phyloP scores from a whole-genome alignment of 1,284 basidiomycete genomes.

The Pholiota adiposa region DNA sequence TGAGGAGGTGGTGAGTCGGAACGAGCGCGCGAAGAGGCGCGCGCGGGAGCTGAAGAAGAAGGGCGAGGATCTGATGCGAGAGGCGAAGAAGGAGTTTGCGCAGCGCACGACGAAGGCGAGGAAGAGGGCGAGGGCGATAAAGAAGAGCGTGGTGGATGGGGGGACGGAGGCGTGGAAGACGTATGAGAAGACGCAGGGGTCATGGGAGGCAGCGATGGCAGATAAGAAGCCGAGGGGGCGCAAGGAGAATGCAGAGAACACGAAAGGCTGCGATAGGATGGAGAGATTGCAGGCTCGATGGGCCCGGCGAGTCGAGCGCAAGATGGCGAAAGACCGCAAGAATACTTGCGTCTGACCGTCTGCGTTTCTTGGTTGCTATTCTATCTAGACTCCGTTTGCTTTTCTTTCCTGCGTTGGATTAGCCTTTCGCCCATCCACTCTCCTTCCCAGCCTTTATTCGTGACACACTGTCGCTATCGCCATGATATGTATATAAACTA shows the following conservation, averaged over 20 bases:
- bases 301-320: neutral
- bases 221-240: slow-evolving; percentile 21
- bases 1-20: slow-evolving; percentile 50
- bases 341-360: neutral
- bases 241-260: slow-evolving; percentile 6
- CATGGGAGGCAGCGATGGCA: slow-evolving; percentile 37
- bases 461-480: neutral
- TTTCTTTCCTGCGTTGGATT: neutral
- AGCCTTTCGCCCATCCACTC: neutral
- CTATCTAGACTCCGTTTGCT: neutral
- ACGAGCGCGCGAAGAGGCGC: slow-evolving; percentile 58
- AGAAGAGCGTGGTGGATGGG: slow-evolving; percentile 37
- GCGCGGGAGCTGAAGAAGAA: slow-evolving; percentile 62
- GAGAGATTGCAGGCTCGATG: neutral
- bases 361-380: neutral
- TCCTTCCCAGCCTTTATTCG: neutral
- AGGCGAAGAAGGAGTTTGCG: slow-evolving; percentile 28
- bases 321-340: neutral
- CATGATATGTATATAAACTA: neutral
- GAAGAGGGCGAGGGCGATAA: slow-evolving; percentile 49
- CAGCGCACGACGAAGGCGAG: slow-evolving; percentile 41
- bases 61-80: slow-evolving; percentile 33
- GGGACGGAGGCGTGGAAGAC: slow-evolving; percentile 39
- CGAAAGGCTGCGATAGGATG: neutral
- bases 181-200: slow-evolving; percentile 41